These are phyloP conservation scores for Quercus alba DNA, from an alignment of 306 rosid species.

Conservation along the genomic window DNA sequence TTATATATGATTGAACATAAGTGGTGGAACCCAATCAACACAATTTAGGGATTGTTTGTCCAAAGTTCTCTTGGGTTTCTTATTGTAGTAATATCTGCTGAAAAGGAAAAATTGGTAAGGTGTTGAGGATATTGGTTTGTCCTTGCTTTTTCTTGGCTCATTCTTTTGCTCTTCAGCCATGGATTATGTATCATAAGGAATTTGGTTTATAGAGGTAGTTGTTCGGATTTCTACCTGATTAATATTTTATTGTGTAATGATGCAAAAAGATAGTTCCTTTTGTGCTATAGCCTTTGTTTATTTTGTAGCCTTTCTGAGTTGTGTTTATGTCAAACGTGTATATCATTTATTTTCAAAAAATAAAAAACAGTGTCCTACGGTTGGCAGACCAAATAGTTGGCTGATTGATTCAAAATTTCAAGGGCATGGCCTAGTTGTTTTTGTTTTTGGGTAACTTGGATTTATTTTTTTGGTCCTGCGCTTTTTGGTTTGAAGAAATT, in stretches of 20 bases:
- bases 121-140: conserved; percentile 24
- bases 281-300: neutral
- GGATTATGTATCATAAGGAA: conserved; percentile 44
- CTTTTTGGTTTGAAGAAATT: too few relatives aligned
- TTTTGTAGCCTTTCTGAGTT: neutral
- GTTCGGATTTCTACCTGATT: conserved; percentile 23
- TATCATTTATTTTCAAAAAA: neutral
- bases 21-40: conserved; percentile 7
- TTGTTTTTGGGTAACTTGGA: too few relatives aligned
- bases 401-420: neutral
- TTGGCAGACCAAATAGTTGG: neutral
- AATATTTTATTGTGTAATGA: conserved; percentile 24
- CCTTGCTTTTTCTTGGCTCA: conserved; percentile 22
- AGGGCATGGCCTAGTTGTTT: neutral
- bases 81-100: neutral
- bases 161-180: conserved; percentile 22
- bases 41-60: neutral
- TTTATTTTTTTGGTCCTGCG: too few relatives aligned
- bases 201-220: conserved; percentile 26
- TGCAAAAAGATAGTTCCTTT: conserved; percentile 14
- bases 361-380: neutral
- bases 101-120: conserved; percentile 9
- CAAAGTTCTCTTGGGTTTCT: conserved; percentile 5
- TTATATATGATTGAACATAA: neutral
- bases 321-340: neutral